Conservation (phyloP, 2,329 filamentous ascomycete species). For the Arthroderma sp. region DNA sequence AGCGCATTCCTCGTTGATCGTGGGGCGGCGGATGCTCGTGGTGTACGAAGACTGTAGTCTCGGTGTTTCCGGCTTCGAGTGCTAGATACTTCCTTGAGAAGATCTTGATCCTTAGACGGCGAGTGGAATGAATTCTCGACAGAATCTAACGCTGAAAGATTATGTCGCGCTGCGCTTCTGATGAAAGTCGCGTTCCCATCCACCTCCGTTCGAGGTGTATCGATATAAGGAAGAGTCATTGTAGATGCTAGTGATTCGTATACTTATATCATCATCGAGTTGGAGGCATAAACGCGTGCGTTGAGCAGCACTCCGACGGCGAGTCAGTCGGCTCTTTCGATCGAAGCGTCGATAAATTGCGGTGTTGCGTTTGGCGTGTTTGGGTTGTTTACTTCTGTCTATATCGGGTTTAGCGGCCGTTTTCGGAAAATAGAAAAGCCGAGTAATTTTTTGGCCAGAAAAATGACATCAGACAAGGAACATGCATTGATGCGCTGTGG, state of each 20-base stretch:
- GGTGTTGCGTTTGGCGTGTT: constrained; percentile 2
- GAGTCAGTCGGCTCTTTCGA: not conserved
- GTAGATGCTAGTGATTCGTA: constrained; percentile 13
- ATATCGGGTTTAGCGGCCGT: constrained; percentile 18
- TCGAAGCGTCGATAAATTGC: not conserved
- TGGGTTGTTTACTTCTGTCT: constrained; percentile 32
- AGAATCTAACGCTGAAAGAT: constrained; percentile 53
- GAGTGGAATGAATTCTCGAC: constrained; percentile 79
- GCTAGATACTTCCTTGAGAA: constrained; percentile 63
- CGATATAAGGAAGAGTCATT: constrained; percentile 59
- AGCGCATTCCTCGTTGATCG: constrained; percentile 38
- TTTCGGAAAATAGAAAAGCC: too few species aligned
- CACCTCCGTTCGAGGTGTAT: constrained; percentile 71
- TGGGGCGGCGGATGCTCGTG: constrained; percentile 51
- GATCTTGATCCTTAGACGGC: constrained; percentile 61
- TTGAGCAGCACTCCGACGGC: too few species aligned
- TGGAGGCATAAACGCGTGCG: too few species aligned
- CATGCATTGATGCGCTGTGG: too few species aligned
- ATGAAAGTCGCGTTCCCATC: constrained; percentile 74
- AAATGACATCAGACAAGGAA: too few species aligned
- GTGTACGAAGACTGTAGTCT: constrained; percentile 54
- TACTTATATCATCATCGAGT: not conserved
- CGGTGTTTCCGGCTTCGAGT: constrained; percentile 40
- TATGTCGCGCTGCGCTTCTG: constrained; percentile 37
- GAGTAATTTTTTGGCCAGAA: too few species aligned